Evolutionary conservation across 2,329 filamentous ascomycete species (phyloP).

Genomic region (Cryphonectria parasitica): DNA sequence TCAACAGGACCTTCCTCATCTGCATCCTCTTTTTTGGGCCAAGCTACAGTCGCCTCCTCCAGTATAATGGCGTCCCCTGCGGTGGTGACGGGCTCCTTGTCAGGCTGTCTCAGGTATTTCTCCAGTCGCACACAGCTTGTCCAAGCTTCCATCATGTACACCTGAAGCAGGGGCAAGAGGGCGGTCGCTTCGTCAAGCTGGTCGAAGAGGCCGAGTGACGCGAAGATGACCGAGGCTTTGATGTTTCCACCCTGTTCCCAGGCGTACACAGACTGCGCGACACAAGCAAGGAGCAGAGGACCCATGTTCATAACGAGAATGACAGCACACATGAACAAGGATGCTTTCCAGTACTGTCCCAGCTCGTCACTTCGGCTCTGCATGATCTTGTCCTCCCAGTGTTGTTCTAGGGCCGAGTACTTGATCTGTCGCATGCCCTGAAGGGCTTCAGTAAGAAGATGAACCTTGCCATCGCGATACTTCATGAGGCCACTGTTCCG

Average conservation of each 20-base stretch:
- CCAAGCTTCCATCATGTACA: constrained; percentile 42
- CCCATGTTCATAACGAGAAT: constrained; percentile 39
- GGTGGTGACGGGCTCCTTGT: constrained; percentile 36
- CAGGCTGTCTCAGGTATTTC: constrained; percentile 40
- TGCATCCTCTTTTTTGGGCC: constrained; percentile 39
- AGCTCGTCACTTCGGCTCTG: constrained; percentile 42
- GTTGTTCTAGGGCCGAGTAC: constrained; percentile 42
- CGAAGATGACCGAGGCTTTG: constrained; percentile 42
- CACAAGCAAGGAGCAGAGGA: constrained; percentile 40
- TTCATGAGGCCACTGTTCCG: constrained; percentile 38
- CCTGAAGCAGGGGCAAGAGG: constrained; percentile 39
- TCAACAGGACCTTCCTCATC: constrained; percentile 28
- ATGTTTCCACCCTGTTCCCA: constrained; percentile 38
- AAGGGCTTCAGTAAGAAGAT: constrained; percentile 42
- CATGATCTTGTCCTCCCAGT: constrained; percentile 42
- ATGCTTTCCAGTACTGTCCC: constrained; percentile 39
- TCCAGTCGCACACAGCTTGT: constrained; percentile 41
- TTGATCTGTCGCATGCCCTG: constrained; percentile 45
- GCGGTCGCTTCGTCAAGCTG: constrained; percentile 41
- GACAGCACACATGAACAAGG: constrained; percentile 38
- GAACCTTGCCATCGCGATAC: constrained; percentile 41
- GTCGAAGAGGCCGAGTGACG: constrained; percentile 41
- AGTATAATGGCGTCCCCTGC: constrained; percentile 36
- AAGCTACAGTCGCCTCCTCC: constrained; percentile 39
- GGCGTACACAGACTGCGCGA: constrained; percentile 40